Conservation (phyloP, 371 early-diverging fungal species). For the Mortierella sp. region DNA sequence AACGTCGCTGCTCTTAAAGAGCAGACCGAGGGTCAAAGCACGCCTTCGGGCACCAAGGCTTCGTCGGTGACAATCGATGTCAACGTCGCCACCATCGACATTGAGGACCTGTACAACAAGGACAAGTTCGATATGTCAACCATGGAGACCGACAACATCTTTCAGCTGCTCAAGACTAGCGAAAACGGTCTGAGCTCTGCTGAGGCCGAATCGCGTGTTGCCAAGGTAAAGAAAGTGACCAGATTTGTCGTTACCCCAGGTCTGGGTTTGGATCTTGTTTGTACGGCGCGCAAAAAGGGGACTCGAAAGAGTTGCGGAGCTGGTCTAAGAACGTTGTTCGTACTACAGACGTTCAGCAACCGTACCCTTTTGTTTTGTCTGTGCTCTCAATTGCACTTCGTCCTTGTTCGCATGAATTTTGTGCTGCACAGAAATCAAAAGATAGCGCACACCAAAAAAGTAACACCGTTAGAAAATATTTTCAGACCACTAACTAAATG, state of each 20-base stretch:
- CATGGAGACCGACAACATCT: constrained; percentile 77
- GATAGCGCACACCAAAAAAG: no score
- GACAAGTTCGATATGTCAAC: constrained; percentile 84
- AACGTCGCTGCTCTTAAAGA: constrained; percentile 14
- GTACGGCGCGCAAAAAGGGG: no score
- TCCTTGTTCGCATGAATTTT: not conserved
- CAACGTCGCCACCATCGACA: constrained; percentile 69
- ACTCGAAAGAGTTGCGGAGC: no score
- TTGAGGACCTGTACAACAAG: constrained; percentile 83
- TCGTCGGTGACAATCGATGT: constrained; percentile 61
- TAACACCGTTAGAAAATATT: no score
- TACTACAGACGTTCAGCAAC: not conserved
- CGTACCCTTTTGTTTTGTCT: no score
- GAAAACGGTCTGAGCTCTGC: constrained; percentile 69
- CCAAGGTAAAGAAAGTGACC: constrained; percentile 60
- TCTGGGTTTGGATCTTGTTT: not conserved
- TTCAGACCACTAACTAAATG: no score
- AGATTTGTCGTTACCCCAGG: not conserved
- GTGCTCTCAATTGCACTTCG: no score
- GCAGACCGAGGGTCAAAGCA: constrained; percentile 16
- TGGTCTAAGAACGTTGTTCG: not conserved
- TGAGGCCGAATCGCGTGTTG: constrained; percentile 69
- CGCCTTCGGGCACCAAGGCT: constrained; percentile 13
- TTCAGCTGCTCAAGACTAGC: constrained; percentile 71
- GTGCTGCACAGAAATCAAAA: no score